Conservation (phyloP, 257 asterid species). For the Jaltomata sinuosa region DNA sequence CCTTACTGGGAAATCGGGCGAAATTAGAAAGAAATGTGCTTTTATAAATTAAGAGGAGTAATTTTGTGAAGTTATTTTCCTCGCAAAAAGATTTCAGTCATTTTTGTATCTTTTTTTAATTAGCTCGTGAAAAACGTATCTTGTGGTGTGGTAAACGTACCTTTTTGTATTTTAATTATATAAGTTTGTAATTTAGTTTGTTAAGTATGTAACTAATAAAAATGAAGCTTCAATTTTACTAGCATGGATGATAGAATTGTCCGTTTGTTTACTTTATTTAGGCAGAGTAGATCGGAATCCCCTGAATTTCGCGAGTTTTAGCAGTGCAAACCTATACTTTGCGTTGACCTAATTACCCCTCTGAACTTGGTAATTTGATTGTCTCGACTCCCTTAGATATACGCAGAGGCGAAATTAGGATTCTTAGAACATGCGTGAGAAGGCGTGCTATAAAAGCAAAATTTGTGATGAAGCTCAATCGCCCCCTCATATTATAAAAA, state of each 20-base stretch:
- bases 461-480: too few relatives aligned
- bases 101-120: background rate
- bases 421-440: too few relatives aligned
- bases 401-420: too few relatives aligned
- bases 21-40: slow-evolving; percentile 29
- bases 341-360: too few relatives aligned
- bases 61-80: background rate
- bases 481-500: too few relatives aligned
- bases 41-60: background rate
- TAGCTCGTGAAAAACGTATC: background rate
- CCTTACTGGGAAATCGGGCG: slow-evolving; percentile 7
- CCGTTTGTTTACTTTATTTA: background rate
- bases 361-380: too few relatives aligned
- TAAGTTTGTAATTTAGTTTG: background rate
- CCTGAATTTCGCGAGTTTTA: too few relatives aligned
- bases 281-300: too few relatives aligned
- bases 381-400: too few relatives aligned
- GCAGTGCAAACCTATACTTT: too few relatives aligned
- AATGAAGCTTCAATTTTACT: background rate
- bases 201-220: background rate
- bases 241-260: background rate
- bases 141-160: background rate
- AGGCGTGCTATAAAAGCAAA: too few relatives aligned
- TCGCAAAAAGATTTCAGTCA: background rate
- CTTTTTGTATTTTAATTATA: background rate